These are phyloP conservation scores for Zanthoxylum bungeanum DNA, from an alignment of 345 rosid genomes.

Conservation along the genomic window DNA sequence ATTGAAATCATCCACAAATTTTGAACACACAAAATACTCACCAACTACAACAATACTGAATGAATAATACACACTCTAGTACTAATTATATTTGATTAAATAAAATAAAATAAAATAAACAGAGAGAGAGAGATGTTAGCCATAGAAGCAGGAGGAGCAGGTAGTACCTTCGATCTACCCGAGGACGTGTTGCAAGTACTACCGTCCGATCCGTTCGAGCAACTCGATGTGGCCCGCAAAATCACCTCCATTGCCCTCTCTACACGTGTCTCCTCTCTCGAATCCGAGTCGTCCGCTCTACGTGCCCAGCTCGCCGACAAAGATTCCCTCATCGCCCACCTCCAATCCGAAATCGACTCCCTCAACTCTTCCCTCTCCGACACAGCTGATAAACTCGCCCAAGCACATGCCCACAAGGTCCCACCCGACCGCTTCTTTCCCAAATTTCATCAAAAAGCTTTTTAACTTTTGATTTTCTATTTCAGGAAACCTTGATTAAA, in stretches of 20 bases:
- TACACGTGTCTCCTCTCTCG: slow-evolving; percentile 84
- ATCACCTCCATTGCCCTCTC: slow-evolving; percentile 96
- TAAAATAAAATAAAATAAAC: neutral
- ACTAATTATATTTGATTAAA: neutral
- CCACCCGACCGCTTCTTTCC: neutral
- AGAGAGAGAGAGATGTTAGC: slow-evolving; percentile 33
- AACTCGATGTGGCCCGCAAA: slow-evolving; percentile 97
- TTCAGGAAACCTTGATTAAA: slow-evolving; percentile 66
- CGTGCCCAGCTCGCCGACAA: slow-evolving; percentile 52
- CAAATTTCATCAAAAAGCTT: neutral
- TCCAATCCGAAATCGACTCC: slow-evolving; percentile 61
- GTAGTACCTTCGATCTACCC: slow-evolving; percentile 64
- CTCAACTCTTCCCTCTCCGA: slow-evolving; percentile 71
- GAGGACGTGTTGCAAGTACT: slow-evolving; percentile 63
- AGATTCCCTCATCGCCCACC: slow-evolving; percentile 59
- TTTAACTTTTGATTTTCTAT: neutral
- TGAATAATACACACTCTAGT: no score
- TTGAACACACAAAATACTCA: no score
- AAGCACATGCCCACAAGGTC: slow-evolving; percentile 63
- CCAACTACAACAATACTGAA: no score
- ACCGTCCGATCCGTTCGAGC: slow-evolving; percentile 94
- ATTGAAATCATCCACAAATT: no score
- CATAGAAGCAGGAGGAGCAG: slow-evolving; percentile 36
- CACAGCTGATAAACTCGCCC: slow-evolving; percentile 52
- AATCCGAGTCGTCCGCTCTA: slow-evolving; percentile 66